Base-by-base conservation (phyloP, 495 filamentous ascomycete species). In the Hypomontagnella monticulosa region DNA sequence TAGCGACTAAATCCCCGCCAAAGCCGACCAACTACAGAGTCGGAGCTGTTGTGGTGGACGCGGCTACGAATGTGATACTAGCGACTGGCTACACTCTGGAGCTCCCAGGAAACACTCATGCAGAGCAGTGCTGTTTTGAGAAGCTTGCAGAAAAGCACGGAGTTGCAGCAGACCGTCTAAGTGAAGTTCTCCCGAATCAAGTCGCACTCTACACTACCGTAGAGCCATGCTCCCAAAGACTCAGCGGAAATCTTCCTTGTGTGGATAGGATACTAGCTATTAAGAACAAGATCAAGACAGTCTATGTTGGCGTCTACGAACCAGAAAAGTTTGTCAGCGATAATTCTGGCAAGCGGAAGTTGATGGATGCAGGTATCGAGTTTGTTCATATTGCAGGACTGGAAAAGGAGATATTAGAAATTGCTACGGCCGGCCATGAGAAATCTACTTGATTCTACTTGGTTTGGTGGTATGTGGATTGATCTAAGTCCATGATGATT, bases 21-120 rank as follows among this genome's bases (percentile, higher is more conserved):
- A 92, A 90, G 51, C 89, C 94, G 9, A 93, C 92, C 40, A 97
- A 97, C 76, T 99, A 91, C 80, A 87, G 94, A 61, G 93, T 99
- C 36, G 95, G 95, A 57, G 95, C 95, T 5, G 70, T 97, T 42
- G 79, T 98, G 27, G 80, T 97, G 23, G 82, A 88, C 47, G 66
- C 83, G 20, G 70, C 73, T 15, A 72, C 79, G 27, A 84, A 89
- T 66, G 78, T 83, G 9, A 81, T 96, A 65, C 84, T 97, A 38
- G 85, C 91, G 1, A 93, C 91, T 1, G 93, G 94, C 49, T 97
- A 93, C 80, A 96, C 93, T 6, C 84, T 97, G 64, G 94, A 98
- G 72, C 87, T 95, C 9, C 83, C 86, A 0, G 95, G 93, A 11
- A 99, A 99, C 82, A 97, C 93, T 0, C 95, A 99, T 66, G 95